phyloP scores from a whole-genome alignment of 805 yeast species.

The Yamadazyma kitorensis region DNA sequence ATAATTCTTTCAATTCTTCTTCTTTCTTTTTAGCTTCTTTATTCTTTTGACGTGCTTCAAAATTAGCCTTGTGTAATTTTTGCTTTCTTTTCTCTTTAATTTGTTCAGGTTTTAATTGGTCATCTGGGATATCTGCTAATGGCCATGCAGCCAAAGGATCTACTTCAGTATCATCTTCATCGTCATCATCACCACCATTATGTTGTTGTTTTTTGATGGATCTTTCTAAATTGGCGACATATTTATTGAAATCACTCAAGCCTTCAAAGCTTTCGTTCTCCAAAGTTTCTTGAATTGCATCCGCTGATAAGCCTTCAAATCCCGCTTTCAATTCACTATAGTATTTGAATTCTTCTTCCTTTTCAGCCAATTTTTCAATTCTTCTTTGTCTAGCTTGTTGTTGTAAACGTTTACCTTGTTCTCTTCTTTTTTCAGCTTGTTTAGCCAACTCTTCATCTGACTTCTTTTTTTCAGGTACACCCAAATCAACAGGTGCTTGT shows the following conservation, averaged over 20 bases:
- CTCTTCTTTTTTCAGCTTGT: slow-evolving; percentile 77
- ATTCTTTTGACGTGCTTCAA: slow-evolving; percentile 83
- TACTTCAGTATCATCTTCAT: slow-evolving; percentile 48
- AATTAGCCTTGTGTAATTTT: slow-evolving; percentile 75
- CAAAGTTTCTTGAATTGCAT: slow-evolving; percentile 53
- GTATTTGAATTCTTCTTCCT: slow-evolving; percentile 76
- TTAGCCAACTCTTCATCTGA: slow-evolving; percentile 76
- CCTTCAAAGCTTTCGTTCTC: slow-evolving; percentile 77
- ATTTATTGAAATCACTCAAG: slow-evolving; percentile 66
- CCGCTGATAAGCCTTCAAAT: slow-evolving; percentile 43
- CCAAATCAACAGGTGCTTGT: slow-evolving; percentile 72
- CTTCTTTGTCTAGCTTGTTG: slow-evolving; percentile 89
- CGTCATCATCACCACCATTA: slow-evolving; percentile 61
- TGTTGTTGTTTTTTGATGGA: slow-evolving; percentile 66
- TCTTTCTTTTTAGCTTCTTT: slow-evolving; percentile 74
- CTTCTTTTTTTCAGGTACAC: slow-evolving; percentile 65
- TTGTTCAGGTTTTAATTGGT: slow-evolving; percentile 73
- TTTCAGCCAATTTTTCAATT: slow-evolving; percentile 72
- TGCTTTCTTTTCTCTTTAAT: slow-evolving; percentile 86
- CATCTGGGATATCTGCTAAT: slow-evolving; percentile 80
- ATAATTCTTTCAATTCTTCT: slow-evolving; percentile 55
- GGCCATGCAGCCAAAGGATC: slow-evolving; percentile 64
- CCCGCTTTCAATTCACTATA: slow-evolving; percentile 57
- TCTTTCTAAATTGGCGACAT: slow-evolving; percentile 60
- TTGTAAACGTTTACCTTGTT: slow-evolving; percentile 84